These are phyloP conservation scores for Nicotiana attenuata DNA, from an alignment of 257 asterid genomes.

Conservation along the genomic window DNA sequence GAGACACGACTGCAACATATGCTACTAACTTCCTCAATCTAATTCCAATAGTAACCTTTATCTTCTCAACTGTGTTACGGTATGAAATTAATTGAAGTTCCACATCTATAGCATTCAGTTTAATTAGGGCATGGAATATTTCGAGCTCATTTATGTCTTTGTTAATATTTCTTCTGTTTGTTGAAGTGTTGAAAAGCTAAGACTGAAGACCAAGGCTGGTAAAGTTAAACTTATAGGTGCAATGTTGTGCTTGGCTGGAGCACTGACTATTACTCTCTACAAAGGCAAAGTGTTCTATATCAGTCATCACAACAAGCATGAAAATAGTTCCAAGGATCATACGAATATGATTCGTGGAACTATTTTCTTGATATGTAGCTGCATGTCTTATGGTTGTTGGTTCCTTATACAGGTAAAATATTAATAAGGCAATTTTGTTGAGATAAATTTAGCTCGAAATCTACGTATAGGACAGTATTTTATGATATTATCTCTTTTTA, in stretches of 20 bases:
- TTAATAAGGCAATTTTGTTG: background rate
- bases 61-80: conserved; percentile 42
- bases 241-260: conserved; percentile 50
- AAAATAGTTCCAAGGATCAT: background rate
- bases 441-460: background rate
- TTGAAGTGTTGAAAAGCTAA: conserved; percentile 40
- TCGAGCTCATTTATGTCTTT: background rate
- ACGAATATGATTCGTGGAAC: conserved; percentile 49
- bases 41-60: conserved; percentile 46
- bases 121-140: background rate
- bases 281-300: conserved; percentile 39
- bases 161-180: background rate
- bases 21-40: conserved; percentile 57
- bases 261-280: conserved; percentile 38
- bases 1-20: conserved; percentile 64
- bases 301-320: background rate
- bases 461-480: background rate
- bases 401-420: conserved; percentile 47
- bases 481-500: background rate
- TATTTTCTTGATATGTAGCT: conserved; percentile 34
- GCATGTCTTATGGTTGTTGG: conserved; percentile 48
- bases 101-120: background rate
- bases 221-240: conserved; percentile 41
- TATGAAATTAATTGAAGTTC: conserved; percentile 4
- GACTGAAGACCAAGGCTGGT: conserved; percentile 26